Evolutionary conservation across 257 asterid genomes (phyloP).

Genomic region (Echium plantagineum): DNA sequence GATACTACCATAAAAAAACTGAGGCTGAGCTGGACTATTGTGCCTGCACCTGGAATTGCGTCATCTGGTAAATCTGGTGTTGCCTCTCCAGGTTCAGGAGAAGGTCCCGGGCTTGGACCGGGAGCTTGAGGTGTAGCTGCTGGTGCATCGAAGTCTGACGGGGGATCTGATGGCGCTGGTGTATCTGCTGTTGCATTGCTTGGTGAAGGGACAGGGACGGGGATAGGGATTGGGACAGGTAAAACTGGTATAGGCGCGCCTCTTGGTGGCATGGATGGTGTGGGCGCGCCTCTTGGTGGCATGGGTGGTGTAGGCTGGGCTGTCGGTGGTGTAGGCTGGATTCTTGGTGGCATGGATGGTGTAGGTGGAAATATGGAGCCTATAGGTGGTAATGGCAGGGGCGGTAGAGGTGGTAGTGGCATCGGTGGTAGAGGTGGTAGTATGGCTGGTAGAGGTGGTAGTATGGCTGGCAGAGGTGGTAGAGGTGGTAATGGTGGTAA

Average conservation of each 20-base stretch:
- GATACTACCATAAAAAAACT: slow-evolving; percentile 1
- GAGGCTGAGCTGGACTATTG: not conserved
- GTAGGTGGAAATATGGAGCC: no score
- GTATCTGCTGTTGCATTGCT: no score
- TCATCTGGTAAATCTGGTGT: slow-evolving; percentile 16
- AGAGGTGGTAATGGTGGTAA: slow-evolving; percentile 5
- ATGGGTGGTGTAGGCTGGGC: slow-evolving; percentile 10
- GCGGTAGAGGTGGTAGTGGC: not conserved
- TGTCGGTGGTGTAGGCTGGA: not conserved
- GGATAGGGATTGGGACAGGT: no score
- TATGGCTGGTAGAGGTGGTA: slow-evolving; percentile 8
- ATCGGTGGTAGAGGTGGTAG: slow-evolving; percentile 8
- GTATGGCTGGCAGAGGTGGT: slow-evolving; percentile 3
- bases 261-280: slow-evolving; percentile 7
- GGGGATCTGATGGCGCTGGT: no score
- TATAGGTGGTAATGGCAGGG: not conserved
- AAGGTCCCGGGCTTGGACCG: no score
- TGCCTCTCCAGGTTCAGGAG: slow-evolving; percentile 1
- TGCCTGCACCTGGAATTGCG: slow-evolving; percentile 8
- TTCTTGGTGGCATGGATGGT: slow-evolving; percentile 9
- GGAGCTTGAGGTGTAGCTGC: no score
- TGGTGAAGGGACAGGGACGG: no score
- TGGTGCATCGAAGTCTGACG: no score
- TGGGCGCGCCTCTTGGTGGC: slow-evolving; percentile 5
- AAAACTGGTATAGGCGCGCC: not conserved